Percentiles rank a stretch among this genome's conserved stretches.
Evolutionary conservation across 1,284 basidiomycete species (phyloP).

Genomic region (Phenoliferia sp.): DNA sequence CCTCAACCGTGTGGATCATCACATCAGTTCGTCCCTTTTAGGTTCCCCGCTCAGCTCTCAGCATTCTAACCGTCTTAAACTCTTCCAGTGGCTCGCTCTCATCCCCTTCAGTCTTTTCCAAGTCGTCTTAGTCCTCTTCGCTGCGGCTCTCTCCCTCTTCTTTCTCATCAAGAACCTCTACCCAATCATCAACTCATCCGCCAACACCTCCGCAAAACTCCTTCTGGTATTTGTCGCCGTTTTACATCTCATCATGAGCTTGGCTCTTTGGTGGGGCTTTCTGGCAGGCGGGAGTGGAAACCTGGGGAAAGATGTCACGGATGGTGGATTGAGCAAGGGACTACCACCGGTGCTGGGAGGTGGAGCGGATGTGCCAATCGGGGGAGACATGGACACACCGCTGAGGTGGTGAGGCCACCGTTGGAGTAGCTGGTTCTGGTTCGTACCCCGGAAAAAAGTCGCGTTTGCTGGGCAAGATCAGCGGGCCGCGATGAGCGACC

Average conservation of each 20-base stretch:
- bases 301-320: constrained; percentile 1
- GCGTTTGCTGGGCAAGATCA: too few species aligned
- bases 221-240: constrained; percentile 54
- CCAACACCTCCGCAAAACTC: constrained; percentile 72
- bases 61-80: not conserved
- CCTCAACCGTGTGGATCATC: constrained; percentile 56
- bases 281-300: constrained; percentile 29
- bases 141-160: constrained; percentile 49
- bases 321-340: not conserved
- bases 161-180: constrained; percentile 66
- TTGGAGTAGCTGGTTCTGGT: too few species aligned
- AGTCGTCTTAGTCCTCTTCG: constrained; percentile 44
- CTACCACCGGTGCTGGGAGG: not conserved
- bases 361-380: not conserved
- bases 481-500: too few species aligned
- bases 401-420: not conserved
- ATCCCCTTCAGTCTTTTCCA: constrained; percentile 32
- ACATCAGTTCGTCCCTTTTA: constrained; percentile 46
- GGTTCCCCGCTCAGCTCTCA: not conserved
- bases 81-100: constrained; percentile 32
- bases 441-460: too few species aligned
- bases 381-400: not conserved
- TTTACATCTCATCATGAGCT: constrained; percentile 33
- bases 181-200: constrained; percentile 75
- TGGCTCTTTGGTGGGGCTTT: constrained; percentile 37